Base-by-base conservation (phyloP, 805 yeast genomes). In the Pichia cabralensis region DNA sequence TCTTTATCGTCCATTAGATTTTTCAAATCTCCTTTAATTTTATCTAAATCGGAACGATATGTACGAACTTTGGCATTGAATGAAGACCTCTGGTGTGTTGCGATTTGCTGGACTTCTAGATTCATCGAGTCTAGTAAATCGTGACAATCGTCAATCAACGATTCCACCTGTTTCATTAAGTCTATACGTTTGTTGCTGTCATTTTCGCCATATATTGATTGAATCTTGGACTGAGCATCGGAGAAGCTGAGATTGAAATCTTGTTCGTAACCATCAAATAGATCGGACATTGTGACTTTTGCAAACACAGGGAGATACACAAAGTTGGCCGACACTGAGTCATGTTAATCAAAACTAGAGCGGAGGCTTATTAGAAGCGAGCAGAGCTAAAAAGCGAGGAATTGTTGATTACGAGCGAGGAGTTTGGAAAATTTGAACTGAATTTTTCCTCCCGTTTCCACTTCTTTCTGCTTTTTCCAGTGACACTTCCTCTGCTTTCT, bases 71-170 rank as follows among this genome's bases (percentile, higher is more conserved):
- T 80, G 21, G 88, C 64, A 53, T 88, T 86, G 51, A 70, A 80
- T 6, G 71, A 57, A 0, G 92, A 73, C 42, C 96, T 64, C 41
- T 64, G 72, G 41, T 59, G 72, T 40, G 89, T 77, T n/a, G 95
- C 84, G 22, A 85, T 67, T 48, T 78, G 79, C 52, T 80, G 86
- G 2, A 88, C 80, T 53, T 89, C 97, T 27, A 89, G 66, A 19
- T 76, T 76, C 78, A 92, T 78, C 46, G 89, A 94, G 45, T 88
- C 96, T 28, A 85, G 57, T 26, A 83, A 66, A 50, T 83, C 94
- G 36, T 75, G 69, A 24, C 80, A 79, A 50, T 84, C 95, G 47
- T 84, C 95, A n/a, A 80, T 64, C 14, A 79, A 69, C 29, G 67
- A 63, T 49, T 81, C 86, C 3, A 74, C 67, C 12, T 77, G 72